Conservation (phyloP, 2,329 filamentous ascomycete species). For the Venturia nashicola region DNA sequence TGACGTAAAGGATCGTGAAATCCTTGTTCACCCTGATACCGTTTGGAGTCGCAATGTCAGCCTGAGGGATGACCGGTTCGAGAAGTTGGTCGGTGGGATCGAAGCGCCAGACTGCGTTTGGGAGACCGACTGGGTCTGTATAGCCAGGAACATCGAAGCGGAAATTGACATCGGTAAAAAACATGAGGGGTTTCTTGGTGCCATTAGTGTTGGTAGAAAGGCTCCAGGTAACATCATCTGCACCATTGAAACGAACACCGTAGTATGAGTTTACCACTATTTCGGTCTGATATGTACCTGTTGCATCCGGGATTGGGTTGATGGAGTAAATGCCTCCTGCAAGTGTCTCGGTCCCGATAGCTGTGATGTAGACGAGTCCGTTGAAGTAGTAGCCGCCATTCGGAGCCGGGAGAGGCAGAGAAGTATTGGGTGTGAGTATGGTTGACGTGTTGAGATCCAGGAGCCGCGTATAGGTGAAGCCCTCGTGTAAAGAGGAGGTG, state of each 20-base stretch:
- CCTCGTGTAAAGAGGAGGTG: constrained; percentile 10
- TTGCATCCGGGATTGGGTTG: background rate
- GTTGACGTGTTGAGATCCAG: constrained; percentile 3
- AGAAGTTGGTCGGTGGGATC: background rate
- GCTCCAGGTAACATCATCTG: constrained; percentile 10
- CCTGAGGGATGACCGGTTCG: background rate
- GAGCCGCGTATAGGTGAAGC: background rate
- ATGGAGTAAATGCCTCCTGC: constrained; percentile 11
- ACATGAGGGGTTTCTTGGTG: constrained; percentile 11
- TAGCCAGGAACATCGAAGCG: background rate
- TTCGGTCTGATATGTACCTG: constrained; percentile 8
- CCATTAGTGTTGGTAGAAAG: constrained; percentile 4
- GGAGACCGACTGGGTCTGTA: background rate
- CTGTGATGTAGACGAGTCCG: constrained; percentile 14
- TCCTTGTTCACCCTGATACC: constrained; percentile 2
- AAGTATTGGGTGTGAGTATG: background rate
- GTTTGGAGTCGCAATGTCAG: background rate
- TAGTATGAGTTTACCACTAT: constrained; percentile 12
- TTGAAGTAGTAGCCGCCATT: constrained; percentile 17
- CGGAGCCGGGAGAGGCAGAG: constrained; percentile 10
- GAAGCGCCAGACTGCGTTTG: constrained; percentile 6
- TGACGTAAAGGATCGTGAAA: background rate
- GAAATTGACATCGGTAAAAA: constrained; percentile 9
- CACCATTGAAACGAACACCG: constrained; percentile 12
- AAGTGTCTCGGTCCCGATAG: constrained; percentile 11